Conservation (phyloP, 2,329 filamentous ascomycete genomes). For the Ophiocordyceps camponoti-floridani region DNA sequence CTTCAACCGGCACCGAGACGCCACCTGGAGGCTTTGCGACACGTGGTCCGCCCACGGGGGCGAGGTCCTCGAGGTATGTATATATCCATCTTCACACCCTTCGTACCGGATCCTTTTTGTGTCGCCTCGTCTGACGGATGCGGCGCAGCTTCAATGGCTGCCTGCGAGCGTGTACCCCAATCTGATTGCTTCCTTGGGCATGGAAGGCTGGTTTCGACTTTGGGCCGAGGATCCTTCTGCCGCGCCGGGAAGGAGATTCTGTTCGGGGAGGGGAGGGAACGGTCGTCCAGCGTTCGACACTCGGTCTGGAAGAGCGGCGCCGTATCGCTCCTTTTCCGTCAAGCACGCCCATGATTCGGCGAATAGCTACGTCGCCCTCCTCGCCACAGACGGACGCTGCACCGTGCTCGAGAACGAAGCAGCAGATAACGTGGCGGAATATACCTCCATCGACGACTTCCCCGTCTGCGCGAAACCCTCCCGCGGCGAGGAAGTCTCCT, state of each 20-base stretch:
- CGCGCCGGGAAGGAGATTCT: slow-evolving; percentile 66
- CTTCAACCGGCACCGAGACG: slow-evolving; percentile 68
- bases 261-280: slow-evolving; percentile 30
- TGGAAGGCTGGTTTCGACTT: slow-evolving; percentile 77
- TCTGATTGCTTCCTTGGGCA: slow-evolving; percentile 71
- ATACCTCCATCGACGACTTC: slow-evolving; percentile 58
- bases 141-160: slow-evolving; percentile 65
- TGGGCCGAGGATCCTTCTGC: slow-evolving; percentile 85
- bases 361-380: slow-evolving; percentile 71
- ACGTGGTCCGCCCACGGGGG: slow-evolving; percentile 82
- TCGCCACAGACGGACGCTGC: slow-evolving; percentile 66
- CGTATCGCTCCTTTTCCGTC: slow-evolving; percentile 71
- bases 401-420: slow-evolving; percentile 73
- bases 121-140: too few relatives aligned
- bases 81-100: too few relatives aligned
- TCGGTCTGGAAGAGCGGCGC: slow-evolving; percentile 30
- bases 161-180: slow-evolving; percentile 75
- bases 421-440: slow-evolving; percentile 64
- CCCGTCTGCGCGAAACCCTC: slow-evolving; percentile 51
- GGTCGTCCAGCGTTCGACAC: slow-evolving; percentile 37
- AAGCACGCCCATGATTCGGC: slow-evolving; percentile 62
- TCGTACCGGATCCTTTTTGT: too few relatives aligned
- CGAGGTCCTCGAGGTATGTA: slow-evolving; percentile 59
- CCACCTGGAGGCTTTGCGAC: slow-evolving; percentile 64
- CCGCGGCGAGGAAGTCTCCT: slow-evolving; percentile 72